These are phyloP conservation scores for Holtermannia corniformis DNA, from an alignment of 768 basidiomycete genomes.

Conservation along the genomic window DNA sequence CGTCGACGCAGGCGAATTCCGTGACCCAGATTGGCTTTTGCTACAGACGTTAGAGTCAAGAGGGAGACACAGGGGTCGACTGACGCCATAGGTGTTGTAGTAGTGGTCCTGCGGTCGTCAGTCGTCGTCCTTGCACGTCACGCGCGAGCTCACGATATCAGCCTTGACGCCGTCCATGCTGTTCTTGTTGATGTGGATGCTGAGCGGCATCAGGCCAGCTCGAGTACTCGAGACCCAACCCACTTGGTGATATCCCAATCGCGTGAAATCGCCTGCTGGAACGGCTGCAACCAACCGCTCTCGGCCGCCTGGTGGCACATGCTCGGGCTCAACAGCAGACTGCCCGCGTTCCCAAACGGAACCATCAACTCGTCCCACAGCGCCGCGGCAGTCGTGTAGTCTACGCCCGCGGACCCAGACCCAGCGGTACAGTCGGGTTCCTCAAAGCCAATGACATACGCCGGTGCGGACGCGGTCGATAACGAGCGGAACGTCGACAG, in stretches of 20 bases:
- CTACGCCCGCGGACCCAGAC: constrained; percentile 22
- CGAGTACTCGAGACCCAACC: no score
- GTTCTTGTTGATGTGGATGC: constrained; percentile 41
- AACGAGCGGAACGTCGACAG: constrained; percentile 32
- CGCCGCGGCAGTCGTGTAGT: constrained; percentile 17
- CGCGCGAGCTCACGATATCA: constrained; percentile 35
- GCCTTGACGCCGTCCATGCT: constrained; percentile 33
- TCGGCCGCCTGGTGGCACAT: constrained; percentile 43
- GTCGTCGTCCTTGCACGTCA: constrained; percentile 34
- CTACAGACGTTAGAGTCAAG: not conserved
- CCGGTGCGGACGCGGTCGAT: constrained; percentile 25
- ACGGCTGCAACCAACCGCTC: constrained; percentile 35
- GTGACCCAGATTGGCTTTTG: constrained; percentile 10
- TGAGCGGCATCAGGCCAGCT: no score
- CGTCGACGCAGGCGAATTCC: constrained; percentile 39
- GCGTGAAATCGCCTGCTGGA: constrained; percentile 21
- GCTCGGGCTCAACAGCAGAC: constrained; percentile 32
- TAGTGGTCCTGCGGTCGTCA: constrained; percentile 32
- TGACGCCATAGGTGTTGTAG: constrained; percentile 25
- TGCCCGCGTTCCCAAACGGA: constrained; percentile 28
- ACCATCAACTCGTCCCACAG: constrained; percentile 37
- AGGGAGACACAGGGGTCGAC: no score
- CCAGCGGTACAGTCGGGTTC: constrained; percentile 41
- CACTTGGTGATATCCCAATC: constrained; percentile 34
- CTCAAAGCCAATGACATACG: constrained; percentile 39